Evolutionary conservation across 768 basidiomycete genomes (phyloP).

Genomic region (Rhodotorula graminis): DNA sequence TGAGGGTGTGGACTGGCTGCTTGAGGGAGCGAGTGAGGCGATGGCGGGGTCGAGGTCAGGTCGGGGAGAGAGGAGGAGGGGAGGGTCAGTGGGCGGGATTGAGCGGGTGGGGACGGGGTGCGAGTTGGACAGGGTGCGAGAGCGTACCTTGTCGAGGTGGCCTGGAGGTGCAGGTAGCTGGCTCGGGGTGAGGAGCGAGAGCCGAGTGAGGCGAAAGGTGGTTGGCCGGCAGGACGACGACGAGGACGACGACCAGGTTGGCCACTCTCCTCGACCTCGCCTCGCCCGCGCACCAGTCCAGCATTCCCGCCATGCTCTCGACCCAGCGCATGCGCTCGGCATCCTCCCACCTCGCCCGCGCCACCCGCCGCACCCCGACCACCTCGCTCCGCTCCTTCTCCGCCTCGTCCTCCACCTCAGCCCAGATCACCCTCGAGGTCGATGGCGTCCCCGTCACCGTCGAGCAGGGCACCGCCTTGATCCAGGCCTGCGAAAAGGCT

Average conservation of each 20-base stretch:
- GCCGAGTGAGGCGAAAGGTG: too few species aligned
- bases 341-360: background rate
- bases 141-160: too few species aligned
- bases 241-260: too few species aligned
- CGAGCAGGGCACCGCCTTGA: constrained; percentile 64
- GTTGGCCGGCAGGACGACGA: too few species aligned
- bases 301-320: background rate
- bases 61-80: too few species aligned
- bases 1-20: background rate
- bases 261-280: too few species aligned
- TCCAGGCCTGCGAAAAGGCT: constrained; percentile 45
- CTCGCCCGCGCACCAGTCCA: background rate
- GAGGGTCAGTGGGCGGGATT: too few species aligned
- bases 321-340: background rate
- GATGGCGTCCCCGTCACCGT: constrained; percentile 98
- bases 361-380: background rate
- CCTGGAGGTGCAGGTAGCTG: too few species aligned
- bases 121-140: too few species aligned
- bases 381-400: constrained; percentile 9
- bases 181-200: too few species aligned
- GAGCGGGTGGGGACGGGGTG: too few species aligned
- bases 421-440: constrained; percentile 73
- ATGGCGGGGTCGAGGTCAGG: too few species aligned
- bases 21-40: background rate
- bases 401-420: background rate